Evolutionary conservation across 139 green algal genomes (phyloP), one percentile per base, ranked within the genome.

Genomic region (Ulvella scutata): DNA sequence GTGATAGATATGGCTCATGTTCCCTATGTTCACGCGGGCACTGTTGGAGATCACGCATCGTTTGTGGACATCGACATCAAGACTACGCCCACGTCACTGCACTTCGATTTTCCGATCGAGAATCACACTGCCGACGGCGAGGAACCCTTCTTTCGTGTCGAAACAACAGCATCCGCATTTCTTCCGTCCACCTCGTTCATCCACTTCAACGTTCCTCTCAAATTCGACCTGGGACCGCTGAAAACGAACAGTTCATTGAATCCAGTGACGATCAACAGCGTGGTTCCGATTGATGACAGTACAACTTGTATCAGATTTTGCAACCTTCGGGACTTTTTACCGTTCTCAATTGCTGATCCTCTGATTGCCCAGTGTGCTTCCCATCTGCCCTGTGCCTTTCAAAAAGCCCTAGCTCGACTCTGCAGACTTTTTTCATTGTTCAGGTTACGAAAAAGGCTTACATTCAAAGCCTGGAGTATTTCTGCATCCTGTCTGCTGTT

Each of bases 131-230:
- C 13, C n/a, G 51, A 67, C 20, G 13, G 20, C n/a, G 51, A 67
- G 51, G 51, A 2, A 26, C n/a, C 51, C 7, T 6, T 6, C 9
- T 67, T 67, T 26, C 51, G 17, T 26, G 51, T 67, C 9, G 51
- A 67, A n/a, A 23, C 51, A 26, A 10, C 4, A 6, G 51, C 51
- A 23, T 36, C 51, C 4, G 51, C 51, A 26, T 67, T n/a, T 26
- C 51, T 67, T n/a, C 51, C 51, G n/a, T 67, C 51, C 51, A 67
- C 51, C 51, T 67, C 51, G n/a, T 67, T 67, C 51, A 67, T 67
- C 10, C 51, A 26, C 51, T 67, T 67, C 51, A n/a, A 26, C 51
- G 31, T 67, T 26, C 51, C 51, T 6, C 31, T 67, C n/a, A 26
- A 67, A n/a, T 26, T 67, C 9, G n/a, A 26, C 13, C 51, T 67